A percentile compares a stretch with the other conserved stretches of the same genome.
These are phyloP conservation scores for Morella rubra DNA, from an alignment of 306 rosid genomes.

Conservation along the genomic window DNA sequence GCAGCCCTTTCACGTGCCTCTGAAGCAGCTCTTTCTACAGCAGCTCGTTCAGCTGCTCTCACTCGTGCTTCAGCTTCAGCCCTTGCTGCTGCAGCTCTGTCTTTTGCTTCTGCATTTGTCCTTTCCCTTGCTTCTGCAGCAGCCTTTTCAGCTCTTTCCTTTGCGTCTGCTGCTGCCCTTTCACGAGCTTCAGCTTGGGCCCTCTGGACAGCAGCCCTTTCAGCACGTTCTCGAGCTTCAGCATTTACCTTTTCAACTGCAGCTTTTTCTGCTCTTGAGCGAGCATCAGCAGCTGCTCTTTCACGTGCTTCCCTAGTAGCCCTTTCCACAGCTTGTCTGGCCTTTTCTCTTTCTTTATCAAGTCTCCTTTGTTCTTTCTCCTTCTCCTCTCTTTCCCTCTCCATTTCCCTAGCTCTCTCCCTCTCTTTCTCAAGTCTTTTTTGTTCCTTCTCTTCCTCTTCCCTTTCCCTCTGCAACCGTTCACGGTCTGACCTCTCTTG, in stretches of 20 bases:
- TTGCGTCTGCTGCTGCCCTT: constrained; percentile 93
- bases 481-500: constrained; percentile 68
- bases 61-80: constrained; percentile 75
- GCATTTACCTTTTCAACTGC: constrained; percentile 83
- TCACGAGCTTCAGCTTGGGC: constrained; percentile 97
- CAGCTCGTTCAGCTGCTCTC: constrained; percentile 69
- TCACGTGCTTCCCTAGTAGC: constrained; percentile 99
- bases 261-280: constrained; percentile 75
- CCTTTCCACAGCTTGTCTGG: constrained; percentile 93
- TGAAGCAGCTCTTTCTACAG: constrained; percentile 79
- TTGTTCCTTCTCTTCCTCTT: constrained; percentile 61
- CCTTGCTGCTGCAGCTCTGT: constrained; percentile 46
- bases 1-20: constrained; percentile 88
- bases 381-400: constrained; percentile 70
- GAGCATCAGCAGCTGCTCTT: constrained; percentile 88
- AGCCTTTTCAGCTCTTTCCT: constrained; percentile 82
- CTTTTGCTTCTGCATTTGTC: constrained; percentile 59
- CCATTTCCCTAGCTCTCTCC: constrained; percentile 40
- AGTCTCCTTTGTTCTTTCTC: constrained; percentile 71
- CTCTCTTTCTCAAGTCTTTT: constrained; percentile 54
- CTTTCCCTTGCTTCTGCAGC: constrained; percentile 81
- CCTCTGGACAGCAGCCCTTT: constrained; percentile 95
- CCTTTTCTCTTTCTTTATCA: constrained; percentile 67
- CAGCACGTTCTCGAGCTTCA: constrained; percentile 96
- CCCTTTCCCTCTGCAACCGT: constrained; percentile 61